Evolutionary conservation across 257 asterid species (phyloP), one percentile per base, ranked within the genome.

Genomic region (Gynochthodes officinalis): DNA sequence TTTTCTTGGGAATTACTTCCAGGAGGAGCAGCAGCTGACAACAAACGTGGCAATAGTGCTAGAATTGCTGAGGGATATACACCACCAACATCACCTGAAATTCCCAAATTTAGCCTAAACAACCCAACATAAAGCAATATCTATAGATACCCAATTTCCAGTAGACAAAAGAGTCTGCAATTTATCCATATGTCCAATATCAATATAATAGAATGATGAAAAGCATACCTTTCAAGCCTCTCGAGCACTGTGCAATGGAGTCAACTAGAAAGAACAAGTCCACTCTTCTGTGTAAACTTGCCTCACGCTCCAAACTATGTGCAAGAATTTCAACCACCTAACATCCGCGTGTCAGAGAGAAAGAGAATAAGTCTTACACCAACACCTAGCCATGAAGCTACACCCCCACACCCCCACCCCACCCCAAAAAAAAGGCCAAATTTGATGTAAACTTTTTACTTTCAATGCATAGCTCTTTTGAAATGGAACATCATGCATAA

Each of bases 1-100:
- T 92, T 90, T 79, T 92, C 98, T 72, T 67, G 91, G 69, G 88
- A 84, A 82, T 83, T 85, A 77, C 87, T 83, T 75, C 94, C 85
- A 73, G 94, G 92, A 77, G 96, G 96, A 73, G 95, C 96, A 76
- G 98, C 96, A 71, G 98, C 98, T 65, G 89, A 80, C 77, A 92
- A 68, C 59, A 92, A 78, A 54, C 96, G 96, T 37, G 91, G 96
- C 82, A 92, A 80, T 63, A 87, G 76, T 23, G 88, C 87, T 80
- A 88, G 96, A 79, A 92, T 84, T 19, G 94, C 96, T 15, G 90
- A 83, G 33, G 94, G 98, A 84, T 88, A 92, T 74, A 88, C 73
- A 50, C 90, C 90, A 68, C 90, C 87, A 73, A 78, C 73, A 63
- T 89, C 89, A 77, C 98, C 98, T 92, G 88, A 77, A 83, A 79